Evolutionary conservation across 2,329 filamentous ascomycete genomes (phyloP).

Genomic region (Acrodontium crateriforme): DNA sequence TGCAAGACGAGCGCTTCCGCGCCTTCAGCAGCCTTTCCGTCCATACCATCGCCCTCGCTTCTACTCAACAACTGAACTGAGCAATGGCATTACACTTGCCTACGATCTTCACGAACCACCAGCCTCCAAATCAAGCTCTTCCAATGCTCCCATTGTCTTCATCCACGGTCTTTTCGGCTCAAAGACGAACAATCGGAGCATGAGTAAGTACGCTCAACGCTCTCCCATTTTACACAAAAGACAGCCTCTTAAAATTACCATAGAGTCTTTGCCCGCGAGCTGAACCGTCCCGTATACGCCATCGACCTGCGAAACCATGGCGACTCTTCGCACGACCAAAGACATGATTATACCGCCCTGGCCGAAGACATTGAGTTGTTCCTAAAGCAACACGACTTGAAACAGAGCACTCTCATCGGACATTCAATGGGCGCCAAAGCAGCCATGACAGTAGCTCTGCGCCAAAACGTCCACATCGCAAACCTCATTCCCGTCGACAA

Average conservation of each 20-base stretch:
- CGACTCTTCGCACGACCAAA: constrained; percentile 62
- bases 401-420: constrained; percentile 64
- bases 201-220: constrained; percentile 66
- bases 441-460: constrained; percentile 74
- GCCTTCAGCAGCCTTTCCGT: constrained; percentile 9
- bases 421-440: constrained; percentile 97
- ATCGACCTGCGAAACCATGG: constrained; percentile 89
- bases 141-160: constrained; percentile 56
- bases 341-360: constrained; percentile 71
- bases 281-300: constrained; percentile 69
- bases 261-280: constrained; percentile 66
- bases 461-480: constrained; percentile 50
- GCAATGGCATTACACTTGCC: constrained; percentile 33
- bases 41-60: constrained; percentile 4
- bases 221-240: not conserved
- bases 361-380: constrained; percentile 73
- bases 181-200: constrained; percentile 85
- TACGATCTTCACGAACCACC: constrained; percentile 54
- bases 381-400: constrained; percentile 56
- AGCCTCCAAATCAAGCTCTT: constrained; percentile 25
- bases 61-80: constrained; percentile 17
- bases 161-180: constrained; percentile 90
- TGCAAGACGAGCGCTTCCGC: constrained; percentile 8
- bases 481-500: constrained; percentile 81
- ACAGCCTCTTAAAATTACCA: constrained; percentile 30